Percentiles rank a stretch among this genome's conserved stretches.
Evolutionary conservation across 108 stramenopile species (phyloP).

Genomic region (Fistulifera pelliculosa): DNA sequence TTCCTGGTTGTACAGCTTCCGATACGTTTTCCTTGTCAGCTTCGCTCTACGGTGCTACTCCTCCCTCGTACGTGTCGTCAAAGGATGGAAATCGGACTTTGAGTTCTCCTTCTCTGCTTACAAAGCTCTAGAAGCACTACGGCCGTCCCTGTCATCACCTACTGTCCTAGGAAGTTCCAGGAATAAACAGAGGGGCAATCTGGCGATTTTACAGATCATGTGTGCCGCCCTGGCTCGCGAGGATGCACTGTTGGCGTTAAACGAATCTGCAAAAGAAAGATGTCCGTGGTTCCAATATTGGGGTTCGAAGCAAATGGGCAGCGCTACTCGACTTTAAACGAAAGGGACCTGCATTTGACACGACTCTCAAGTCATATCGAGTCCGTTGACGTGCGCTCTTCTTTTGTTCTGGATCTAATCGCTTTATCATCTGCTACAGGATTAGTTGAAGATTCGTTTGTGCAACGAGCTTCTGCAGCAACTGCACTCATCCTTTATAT

Average conservation of each 20-base stretch:
- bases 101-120: constrained; percentile 32
- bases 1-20: constrained; percentile 20
- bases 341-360: constrained; percentile 14
- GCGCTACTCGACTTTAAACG: constrained; percentile 10
- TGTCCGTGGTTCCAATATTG: constrained; percentile 27
- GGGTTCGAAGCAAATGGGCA: constrained; percentile 13
- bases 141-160: not conserved
- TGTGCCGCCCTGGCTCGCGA: constrained; percentile 61
- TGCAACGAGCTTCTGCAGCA: too few relatives aligned
- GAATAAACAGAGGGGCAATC: constrained; percentile 38
- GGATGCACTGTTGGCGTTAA: constrained; percentile 36
- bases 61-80: constrained; percentile 36
- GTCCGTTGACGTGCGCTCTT: too few relatives aligned
- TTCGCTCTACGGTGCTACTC: constrained; percentile 53
- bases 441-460: too few relatives aligned
- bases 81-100: constrained; percentile 28
- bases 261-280: constrained; percentile 12
- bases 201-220: constrained; percentile 47
- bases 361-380: constrained; percentile 11
- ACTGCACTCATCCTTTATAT: too few relatives aligned
- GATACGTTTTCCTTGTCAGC: constrained; percentile 41
- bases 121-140: constrained; percentile 24
- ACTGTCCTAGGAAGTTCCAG: constrained; percentile 30
- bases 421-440: too few relatives aligned
- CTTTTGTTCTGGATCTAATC: too few relatives aligned